Evolutionary conservation across 371 early-diverging fungal species (phyloP), one percentile per base, ranked within the genome.

Genomic region (Rhizomucor pusillus): DNA sequence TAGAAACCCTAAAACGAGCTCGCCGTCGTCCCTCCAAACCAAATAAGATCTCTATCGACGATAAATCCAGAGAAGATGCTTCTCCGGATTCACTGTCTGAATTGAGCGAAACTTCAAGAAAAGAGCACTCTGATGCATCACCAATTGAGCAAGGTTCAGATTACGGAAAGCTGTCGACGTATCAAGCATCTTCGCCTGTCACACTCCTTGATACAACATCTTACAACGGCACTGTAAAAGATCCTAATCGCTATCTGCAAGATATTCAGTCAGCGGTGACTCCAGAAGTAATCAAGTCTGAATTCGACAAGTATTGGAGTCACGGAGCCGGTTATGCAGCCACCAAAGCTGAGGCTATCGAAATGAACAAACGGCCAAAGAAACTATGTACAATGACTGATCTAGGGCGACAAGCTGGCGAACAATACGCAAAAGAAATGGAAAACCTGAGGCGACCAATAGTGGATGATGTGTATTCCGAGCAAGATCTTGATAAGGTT

Each of bases 401-500:
- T 18, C 49, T 29, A 19, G 41, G 1, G 29, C 49, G 2, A 24
- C 56, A 22, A 35, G 39, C n/a, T 29, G 45, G 50, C 33, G 25
- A 43, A 16, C 22, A 33, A 19, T 16, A 19, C 1, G 53, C 47
- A 5, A 52, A 48, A 39, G 48, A 48, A 19, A 35, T 33, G 36
- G 25, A 52, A 20, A 54, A 35, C 4, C 35, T 47, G 18, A 47
- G 52, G 41, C 10, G 20, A 29, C 36, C 49, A n/a, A 54, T 48
- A 25, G 56, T 50, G 44, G 47, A 63, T 20, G 43, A 54, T 10
- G 60, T 77, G 13, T 73, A 71, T 52, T 50, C 40, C 12, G 68
- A 71, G 54, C 59, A 59, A 20, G 77, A 77, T 54, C 9, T 73
- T 18, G 62, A 66, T 0, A 54, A 57, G 44, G 57, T 65, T 0